Conservation (phyloP, 306 rosid species). For the Benincasa hispida region DNA sequence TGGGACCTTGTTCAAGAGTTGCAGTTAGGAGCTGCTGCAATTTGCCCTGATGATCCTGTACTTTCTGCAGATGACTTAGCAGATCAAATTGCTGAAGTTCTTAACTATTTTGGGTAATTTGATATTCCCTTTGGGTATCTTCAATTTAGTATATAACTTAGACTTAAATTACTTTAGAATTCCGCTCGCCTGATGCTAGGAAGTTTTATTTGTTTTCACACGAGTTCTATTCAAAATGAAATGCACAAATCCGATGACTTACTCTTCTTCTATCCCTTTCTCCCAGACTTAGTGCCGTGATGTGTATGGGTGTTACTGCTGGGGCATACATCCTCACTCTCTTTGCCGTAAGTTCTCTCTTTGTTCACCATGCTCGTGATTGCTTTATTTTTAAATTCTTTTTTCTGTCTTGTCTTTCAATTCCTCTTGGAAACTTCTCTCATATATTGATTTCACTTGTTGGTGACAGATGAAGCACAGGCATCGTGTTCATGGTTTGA, state of each 20-base stretch:
- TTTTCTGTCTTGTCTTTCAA: background rate
- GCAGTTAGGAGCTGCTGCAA: slow-evolving; percentile 87
- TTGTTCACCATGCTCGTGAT: background rate
- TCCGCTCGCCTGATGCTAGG: background rate
- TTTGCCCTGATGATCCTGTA: slow-evolving; percentile 42
- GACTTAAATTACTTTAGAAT: background rate
- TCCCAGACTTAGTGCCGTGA: slow-evolving; percentile 67
- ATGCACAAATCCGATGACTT: background rate
- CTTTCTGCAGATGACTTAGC: slow-evolving; percentile 84
- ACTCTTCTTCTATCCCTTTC: slow-evolving; percentile 2
- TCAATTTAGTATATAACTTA: background rate
- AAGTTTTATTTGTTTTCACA: background rate
- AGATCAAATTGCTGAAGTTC: slow-evolving; percentile 94
- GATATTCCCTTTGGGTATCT: background rate
- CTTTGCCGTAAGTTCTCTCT: slow-evolving; percentile 64
- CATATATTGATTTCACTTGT: slow-evolving; percentile 7
- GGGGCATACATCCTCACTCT: slow-evolving; percentile 88
- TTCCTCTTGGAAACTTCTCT: background rate
- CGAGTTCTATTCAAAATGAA: background rate
- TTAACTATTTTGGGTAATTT: slow-evolving; percentile 73
- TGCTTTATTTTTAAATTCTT: background rate
- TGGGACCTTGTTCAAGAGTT: slow-evolving; percentile 51
- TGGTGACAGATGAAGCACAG: slow-evolving; percentile 76
- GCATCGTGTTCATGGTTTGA: slow-evolving; percentile 77
- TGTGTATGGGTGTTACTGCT: slow-evolving; percentile 97